Conservation (phyloP, 2,329 filamentous ascomycete genomes). For the Exophiala sideris region DNA sequence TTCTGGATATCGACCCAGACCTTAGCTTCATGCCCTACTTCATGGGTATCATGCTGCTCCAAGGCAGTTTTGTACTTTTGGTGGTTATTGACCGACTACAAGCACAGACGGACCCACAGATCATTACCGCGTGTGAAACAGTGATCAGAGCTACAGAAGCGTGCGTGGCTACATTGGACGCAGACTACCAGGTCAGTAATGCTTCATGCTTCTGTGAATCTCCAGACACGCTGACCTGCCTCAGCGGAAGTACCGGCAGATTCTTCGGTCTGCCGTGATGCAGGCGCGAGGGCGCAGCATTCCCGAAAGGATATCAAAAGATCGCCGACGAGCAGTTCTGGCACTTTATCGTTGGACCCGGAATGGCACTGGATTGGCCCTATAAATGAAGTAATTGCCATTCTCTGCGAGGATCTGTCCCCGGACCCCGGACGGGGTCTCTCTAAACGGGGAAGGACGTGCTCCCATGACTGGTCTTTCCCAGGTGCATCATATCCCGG, state of each 20-base stretch:
- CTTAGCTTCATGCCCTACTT: constrained; percentile 53
- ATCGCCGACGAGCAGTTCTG: background rate
- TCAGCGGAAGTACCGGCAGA: background rate
- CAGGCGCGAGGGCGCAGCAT: background rate
- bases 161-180: constrained; percentile 49
- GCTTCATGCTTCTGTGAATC: too few species aligned
- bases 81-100: constrained; percentile 49
- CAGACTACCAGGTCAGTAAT: constrained; percentile 40
- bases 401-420: background rate
- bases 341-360: background rate
- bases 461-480: too few species aligned
- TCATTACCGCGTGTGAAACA: constrained; percentile 46
- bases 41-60: constrained; percentile 52
- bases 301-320: background rate
- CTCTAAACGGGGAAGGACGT: too few species aligned
- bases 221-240: background rate
- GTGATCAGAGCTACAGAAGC: constrained; percentile 52
- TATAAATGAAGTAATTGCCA: background rate
- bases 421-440: too few species aligned
- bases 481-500: too few species aligned
- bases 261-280: background rate
- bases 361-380: background rate
- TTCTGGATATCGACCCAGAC: constrained; percentile 48
- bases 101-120: constrained; percentile 26
- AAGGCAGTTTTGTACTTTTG: constrained; percentile 50